Conservation (phyloP, 1,139 yeast species). For the Debaryomycetaceae sp. region DNA sequence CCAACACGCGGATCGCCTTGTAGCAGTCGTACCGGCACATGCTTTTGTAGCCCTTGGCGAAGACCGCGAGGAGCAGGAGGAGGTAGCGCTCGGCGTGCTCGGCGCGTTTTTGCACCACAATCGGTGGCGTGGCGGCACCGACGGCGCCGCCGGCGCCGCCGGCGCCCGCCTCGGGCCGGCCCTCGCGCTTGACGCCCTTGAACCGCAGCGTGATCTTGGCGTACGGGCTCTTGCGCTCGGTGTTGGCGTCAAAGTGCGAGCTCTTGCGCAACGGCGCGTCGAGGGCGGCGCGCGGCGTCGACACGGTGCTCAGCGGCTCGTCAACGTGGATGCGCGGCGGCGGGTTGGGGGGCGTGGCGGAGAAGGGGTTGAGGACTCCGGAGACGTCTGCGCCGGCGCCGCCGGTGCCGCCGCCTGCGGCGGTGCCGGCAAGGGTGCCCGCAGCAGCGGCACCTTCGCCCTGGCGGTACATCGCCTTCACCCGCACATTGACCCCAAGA, state of each 20-base stretch:
- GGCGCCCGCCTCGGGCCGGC: not conserved
- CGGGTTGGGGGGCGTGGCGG: slow-evolving; percentile 7
- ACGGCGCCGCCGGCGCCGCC: slow-evolving; percentile 11
- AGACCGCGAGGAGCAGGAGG: slow-evolving; percentile 48
- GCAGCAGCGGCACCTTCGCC: not conserved
- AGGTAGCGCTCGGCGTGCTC: slow-evolving; percentile 36
- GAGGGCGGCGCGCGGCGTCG: slow-evolving; percentile 3
- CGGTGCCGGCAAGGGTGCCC: slow-evolving; percentile 1
- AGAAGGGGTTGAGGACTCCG: slow-evolving; percentile 6
- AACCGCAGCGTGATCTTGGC: slow-evolving; percentile 52
- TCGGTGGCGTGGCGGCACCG: slow-evolving; percentile 2
- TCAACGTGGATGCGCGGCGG: slow-evolving; percentile 6
- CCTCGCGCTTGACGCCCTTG: slow-evolving; percentile 5
- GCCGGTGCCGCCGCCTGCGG: slow-evolving; percentile 3
- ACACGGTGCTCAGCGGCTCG: slow-evolving; percentile 3
- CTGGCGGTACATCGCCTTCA: slow-evolving; percentile 54
- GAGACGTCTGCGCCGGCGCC: not conserved
- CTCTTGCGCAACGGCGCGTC: slow-evolving; percentile 6
- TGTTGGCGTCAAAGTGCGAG: slow-evolving; percentile 5
- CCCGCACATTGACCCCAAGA: slow-evolving; percentile 64
- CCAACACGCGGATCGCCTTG: slow-evolving; percentile 69
- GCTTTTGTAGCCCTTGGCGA: slow-evolving; percentile 65
- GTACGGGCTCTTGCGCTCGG: slow-evolving; percentile 28
- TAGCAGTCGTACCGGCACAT: slow-evolving; percentile 71
- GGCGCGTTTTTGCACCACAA: slow-evolving; percentile 3